Conservation (phyloP, 192 early-diverging fungal species). For the Geranomyces michiganensis region DNA sequence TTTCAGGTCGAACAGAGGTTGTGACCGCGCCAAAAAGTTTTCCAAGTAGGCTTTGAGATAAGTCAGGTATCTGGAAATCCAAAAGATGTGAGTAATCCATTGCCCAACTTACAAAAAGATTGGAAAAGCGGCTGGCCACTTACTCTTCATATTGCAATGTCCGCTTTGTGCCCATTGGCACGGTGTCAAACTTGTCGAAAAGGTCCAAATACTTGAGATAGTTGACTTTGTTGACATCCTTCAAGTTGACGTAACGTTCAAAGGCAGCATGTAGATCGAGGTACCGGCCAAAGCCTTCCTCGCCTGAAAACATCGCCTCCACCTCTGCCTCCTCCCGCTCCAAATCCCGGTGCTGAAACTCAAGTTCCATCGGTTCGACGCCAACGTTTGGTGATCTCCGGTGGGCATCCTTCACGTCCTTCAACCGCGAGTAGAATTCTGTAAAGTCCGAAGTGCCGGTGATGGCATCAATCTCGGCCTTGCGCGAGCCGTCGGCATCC, state of each 20-base stretch:
- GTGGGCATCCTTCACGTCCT: slow-evolving; percentile 79
- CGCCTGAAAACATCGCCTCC: slow-evolving; percentile 90
- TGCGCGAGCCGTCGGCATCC: slow-evolving; percentile 71
- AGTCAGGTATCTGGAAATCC: slow-evolving; percentile 59
- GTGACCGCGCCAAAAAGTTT: slow-evolving; percentile 69
- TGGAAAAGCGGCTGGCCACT: neutral
- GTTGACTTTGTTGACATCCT: slow-evolving; percentile 50
- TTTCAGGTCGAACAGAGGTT: slow-evolving; percentile 75
- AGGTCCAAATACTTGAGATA: slow-evolving; percentile 72
- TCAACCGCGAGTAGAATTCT: slow-evolving; percentile 86
- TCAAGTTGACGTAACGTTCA: slow-evolving; percentile 83
- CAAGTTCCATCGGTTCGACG: slow-evolving; percentile 80
- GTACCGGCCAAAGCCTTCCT: slow-evolving; percentile 82
- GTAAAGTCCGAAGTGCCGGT: slow-evolving; percentile 69
- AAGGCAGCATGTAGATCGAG: slow-evolving; percentile 84
- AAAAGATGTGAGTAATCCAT: neutral
- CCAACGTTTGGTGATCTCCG: slow-evolving; percentile 73
- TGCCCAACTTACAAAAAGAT: neutral
- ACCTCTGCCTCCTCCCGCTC: slow-evolving; percentile 61
- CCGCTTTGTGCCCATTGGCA: slow-evolving; percentile 62
- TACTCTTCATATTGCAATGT: slow-evolving; percentile 61
- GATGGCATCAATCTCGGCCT: slow-evolving; percentile 69
- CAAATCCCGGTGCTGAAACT: slow-evolving; percentile 63
- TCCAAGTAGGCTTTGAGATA: slow-evolving; percentile 71
- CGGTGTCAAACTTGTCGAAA: slow-evolving; percentile 61